Percentiles rank a stretch among this genome's conserved stretches.
Evolutionary conservation across 1,284 basidiomycete species (phyloP).

Genomic region (Rhizopogon hawkerae): DNA sequence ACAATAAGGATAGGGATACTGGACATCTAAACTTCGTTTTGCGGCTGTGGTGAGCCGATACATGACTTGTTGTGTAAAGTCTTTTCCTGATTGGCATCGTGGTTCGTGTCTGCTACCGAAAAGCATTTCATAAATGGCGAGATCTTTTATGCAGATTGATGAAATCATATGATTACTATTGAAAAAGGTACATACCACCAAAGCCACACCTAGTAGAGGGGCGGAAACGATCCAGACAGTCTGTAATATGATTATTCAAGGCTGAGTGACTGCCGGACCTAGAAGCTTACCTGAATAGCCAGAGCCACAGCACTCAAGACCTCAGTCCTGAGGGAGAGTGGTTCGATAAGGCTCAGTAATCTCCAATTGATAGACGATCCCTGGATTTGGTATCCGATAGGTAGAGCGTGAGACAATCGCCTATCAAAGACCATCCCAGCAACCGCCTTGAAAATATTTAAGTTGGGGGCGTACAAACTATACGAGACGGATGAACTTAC

Average conservation of each 20-base stretch:
- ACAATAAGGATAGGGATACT: conserved; percentile 13
- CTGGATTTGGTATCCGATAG: conserved; percentile 35
- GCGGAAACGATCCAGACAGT: conserved; percentile 55
- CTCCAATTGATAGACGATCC: conserved; percentile 44
- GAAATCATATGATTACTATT: not conserved
- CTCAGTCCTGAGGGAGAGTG: conserved; percentile 32
- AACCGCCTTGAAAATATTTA: conserved; percentile 41
- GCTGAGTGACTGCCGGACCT: not conserved
- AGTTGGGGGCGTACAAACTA: conserved; percentile 11
- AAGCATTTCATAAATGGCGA: conserved; percentile 24
- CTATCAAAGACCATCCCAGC: conserved; percentile 68
- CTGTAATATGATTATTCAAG: conserved; percentile 27
- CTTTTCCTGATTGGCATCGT: conserved; percentile 17
- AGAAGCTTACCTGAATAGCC: conserved; percentile 44
- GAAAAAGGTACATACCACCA: conserved; percentile 32
- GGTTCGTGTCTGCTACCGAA: conserved; percentile 18
- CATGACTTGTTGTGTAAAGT: conserved; percentile 1
- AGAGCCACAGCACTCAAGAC: conserved; percentile 41
- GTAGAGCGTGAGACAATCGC: conserved; percentile 40
- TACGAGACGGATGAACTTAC: conserved; percentile 34
- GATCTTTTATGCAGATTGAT: conserved; percentile 26
- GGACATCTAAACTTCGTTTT: conserved; percentile 13
- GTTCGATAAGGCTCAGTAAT: conserved; percentile 38
- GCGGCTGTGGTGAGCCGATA: conserved; percentile 4
- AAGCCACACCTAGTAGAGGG: conserved; percentile 47